Base-by-base conservation (phyloP, 2,329 filamentous ascomycete genomes). In the Colletotrichum chrysophilum region DNA sequence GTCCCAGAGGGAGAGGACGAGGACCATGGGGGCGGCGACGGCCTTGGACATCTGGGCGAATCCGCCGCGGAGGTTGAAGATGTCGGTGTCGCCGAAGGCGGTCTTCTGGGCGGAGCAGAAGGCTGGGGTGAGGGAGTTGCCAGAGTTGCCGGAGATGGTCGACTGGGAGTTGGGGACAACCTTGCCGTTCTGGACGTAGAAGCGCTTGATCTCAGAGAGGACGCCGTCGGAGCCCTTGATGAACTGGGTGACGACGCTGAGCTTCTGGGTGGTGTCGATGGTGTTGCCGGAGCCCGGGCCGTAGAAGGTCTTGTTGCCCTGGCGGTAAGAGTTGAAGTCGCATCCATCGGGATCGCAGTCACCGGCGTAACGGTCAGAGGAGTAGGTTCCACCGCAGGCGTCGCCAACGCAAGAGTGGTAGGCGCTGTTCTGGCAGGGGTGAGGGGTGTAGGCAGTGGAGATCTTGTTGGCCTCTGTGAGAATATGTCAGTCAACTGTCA, bases 191-290 rank as follows among this genome's bases (percentile, higher is more conserved):
- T 94, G 93, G 73, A 93, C 88, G 82, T 94, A 94, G 83, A 93
- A 88, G 79, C 92, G 91, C 79, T 89, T 89, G 82, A 94, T 92
- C 83, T 92, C 89, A 68, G 85, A 86, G 65, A 94, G 89, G 12
- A 85, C 84, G 72, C 92, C 91, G 77, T 84, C 82, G 74, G 88
- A 74, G 77, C 84, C 80, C 74, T 80, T 85, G 76, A 84, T 83
- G 86, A 94, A 94, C 83, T 94, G 92, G 12, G 92, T 94, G 73
- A 94, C 90, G 28, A 94, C 91, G 10, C 92, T 94, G 79, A 94
- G 83, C 79, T 90, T 89, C 81, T 87, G 86, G 77, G 83, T 88
- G 70, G 91, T 92, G 81, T 93, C 89, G 78, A 94, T 85, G 66
- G 85, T 92, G 81, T 86, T 87, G 77, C 87, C 87, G 1, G 88